Base-by-base conservation (phyloP, 805 yeast species). In the Wickerhamiella allomyrinae region DNA sequence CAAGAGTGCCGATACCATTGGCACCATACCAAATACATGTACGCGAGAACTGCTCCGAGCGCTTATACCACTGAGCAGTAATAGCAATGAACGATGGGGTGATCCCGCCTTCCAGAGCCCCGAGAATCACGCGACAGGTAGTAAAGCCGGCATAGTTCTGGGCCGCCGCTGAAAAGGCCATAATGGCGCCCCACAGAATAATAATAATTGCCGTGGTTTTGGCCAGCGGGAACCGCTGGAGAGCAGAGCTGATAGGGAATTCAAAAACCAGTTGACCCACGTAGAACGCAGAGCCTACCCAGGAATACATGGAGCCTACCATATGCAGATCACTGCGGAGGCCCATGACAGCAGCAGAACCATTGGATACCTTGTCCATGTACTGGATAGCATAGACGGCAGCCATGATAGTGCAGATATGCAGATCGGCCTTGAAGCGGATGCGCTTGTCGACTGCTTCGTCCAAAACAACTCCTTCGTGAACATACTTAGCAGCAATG, bases 211-310 rank as follows among this genome's bases (percentile, higher is more conserved):
- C 61, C 3, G 70, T 63, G 4, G 74, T 58, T 48, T 71, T 74
- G 5, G 76, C 68, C 47, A 79, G 65, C 2, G 78, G 79, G 41
- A 74, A 69, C 42, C 63, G 64, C 55, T 79, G 86, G 20, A 76
- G 53, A 1, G 68, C 39, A 37, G 61, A 53, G 7, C 65, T 57
- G 2, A 71, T 66, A 5, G 76, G 72, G 42, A 70, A 58, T 49
- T 74, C 77, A 52, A 74, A 77, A 7, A 61, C 63, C 39, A 79
- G 56, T 53, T 77, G 79, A 2, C 86, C 87, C 29, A 79, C 55
- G 52, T 76, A 76, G 49, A 76, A 77, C 7, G 74, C 68, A 1
- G 78, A 66, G n/a, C 78, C 73, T 13, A 69, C 58, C 77, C 80
- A 72, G 39, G 50, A 47, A 37, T 54, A 65, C 64, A 44, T 53